These are phyloP conservation scores for Epichloe glyceriae DNA, from an alignment of 2,329 filamentous ascomycete species.

Conservation along the genomic window DNA sequence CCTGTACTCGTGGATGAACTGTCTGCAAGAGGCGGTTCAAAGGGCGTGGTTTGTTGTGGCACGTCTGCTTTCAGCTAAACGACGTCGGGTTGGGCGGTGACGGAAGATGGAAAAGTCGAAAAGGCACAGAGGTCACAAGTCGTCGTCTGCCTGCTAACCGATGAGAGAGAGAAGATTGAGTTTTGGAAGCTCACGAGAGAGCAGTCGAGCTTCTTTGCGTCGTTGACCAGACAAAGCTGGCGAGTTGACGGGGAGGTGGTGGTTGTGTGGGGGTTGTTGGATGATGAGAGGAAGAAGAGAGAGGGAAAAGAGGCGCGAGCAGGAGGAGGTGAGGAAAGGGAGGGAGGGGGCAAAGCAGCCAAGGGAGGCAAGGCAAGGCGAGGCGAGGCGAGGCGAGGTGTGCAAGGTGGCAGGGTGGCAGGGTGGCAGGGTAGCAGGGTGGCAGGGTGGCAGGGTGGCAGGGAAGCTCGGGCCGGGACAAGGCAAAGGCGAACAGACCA, in stretches of 20 bases:
- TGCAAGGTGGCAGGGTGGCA: background rate
- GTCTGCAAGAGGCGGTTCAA: slow-evolving; percentile 1
- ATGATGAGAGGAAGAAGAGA: slow-evolving; percentile 7
- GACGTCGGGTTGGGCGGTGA: slow-evolving; percentile 1
- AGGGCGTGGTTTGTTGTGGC: background rate
- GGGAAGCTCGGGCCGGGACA: background rate
- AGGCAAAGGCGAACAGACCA: background rate
- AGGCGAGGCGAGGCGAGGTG: background rate
- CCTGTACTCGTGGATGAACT: background rate
- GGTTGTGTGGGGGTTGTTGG: slow-evolving; percentile 6
- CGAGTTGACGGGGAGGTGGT: slow-evolving; percentile 2
- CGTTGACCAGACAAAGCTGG: slow-evolving; percentile 4
- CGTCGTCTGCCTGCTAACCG: background rate
- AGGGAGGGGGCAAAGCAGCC: background rate
- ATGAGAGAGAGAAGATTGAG: background rate
- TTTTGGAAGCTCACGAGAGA: background rate
- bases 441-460: background rate
- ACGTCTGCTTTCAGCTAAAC: background rate
- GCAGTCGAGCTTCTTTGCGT: background rate
- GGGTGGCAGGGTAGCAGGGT: background rate
- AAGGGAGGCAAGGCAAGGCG: background rate
- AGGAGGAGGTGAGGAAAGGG: slow-evolving; percentile 2
- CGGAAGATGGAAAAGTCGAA: background rate
- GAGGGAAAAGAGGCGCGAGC: slow-evolving; percentile 2
- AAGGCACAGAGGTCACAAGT: background rate